phyloP scores from a whole-genome alignment of 345 rosid genomes.

The Noccaea bulbosa region DNA sequence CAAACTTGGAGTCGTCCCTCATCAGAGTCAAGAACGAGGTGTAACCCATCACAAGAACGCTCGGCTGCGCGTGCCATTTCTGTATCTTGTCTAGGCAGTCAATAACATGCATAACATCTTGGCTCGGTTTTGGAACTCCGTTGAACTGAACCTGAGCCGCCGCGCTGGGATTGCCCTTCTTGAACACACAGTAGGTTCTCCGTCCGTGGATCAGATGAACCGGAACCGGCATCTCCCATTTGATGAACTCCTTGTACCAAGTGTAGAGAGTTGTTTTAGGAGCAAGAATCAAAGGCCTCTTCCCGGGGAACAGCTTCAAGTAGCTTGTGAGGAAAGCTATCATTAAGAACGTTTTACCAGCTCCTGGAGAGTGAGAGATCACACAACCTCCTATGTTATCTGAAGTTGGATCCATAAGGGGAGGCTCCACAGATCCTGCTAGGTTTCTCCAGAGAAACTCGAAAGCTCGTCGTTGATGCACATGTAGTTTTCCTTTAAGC shows the following conservation, averaged over 20 bases:
- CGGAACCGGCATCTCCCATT: conserved; percentile 88
- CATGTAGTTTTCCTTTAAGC: conserved; percentile 62
- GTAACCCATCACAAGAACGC: conserved; percentile 96
- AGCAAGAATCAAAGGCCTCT: conserved; percentile 85
- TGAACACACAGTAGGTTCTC: conserved; percentile 62
- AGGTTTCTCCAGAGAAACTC: conserved; percentile 87
- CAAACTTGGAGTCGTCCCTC: conserved; percentile 86
- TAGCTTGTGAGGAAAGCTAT: conserved; percentile 93
- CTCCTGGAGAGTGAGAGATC: conserved; percentile 92
- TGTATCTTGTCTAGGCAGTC: conserved; percentile 95
- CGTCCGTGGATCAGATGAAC: conserved; percentile 92
- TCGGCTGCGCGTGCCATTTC: conserved; percentile 92
- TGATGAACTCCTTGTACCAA: conserved; percentile 96
- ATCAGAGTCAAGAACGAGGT: conserved; percentile 87
- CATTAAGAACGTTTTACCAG: conserved; percentile 91
- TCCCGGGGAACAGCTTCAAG: conserved; percentile 86
- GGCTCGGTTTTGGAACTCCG: conserved; percentile 71
- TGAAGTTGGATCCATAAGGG: conserved; percentile 56
- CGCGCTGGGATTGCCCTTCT: conserved; percentile 37
- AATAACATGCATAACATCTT: conserved; percentile 87
- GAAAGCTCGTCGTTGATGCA: conserved; percentile 85
- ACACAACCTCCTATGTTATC: conserved; percentile 84
- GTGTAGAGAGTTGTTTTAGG: conserved; percentile 95
- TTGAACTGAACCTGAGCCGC: conserved; percentile 32
- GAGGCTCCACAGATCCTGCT: conserved; percentile 75